Evolutionary conservation across 2,329 filamentous ascomycete species (phyloP), one percentile per base, ranked within the genome.

Genomic region (Penicillium sp.): DNA sequence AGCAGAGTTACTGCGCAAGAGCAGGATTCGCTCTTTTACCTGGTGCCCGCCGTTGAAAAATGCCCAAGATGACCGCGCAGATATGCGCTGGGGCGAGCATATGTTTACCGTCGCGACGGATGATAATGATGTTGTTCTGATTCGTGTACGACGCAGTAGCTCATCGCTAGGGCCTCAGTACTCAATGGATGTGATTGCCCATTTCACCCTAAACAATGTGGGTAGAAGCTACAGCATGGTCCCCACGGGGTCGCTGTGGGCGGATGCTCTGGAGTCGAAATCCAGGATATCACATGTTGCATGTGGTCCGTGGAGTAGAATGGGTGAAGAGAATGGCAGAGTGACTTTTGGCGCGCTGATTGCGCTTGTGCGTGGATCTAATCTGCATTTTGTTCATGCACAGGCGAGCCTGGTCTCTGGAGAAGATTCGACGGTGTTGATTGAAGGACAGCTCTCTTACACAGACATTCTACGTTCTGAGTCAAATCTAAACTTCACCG

Each of bases 1-100:
- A 14, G 68, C 54, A 0, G 52, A 63, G n/a, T 42, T 57, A 7
- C 62, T 68, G 48, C 64, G 66, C 11, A 71, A 71, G 52, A 62
- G 62, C 23, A 67, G 68, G 24, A 70, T 78, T 49, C 68, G 74
- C 33, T 67, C 73, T 16, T 78, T 78, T 59, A 58, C 70, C n/a
- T 78, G 76, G 76, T 70, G 68, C 45, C 63, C 66, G 6, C 65
- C 70, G 38, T 55, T 70, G 6, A 67, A 65, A 47, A 56, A 23
- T 26, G 43, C 26, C 18, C n/a, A 52, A 18, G 12, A 51, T 18
- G 56, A 46, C 2, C 11, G 43, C 23, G 47, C 46, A 50, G 42
- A 49, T 23, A 30, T 38, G 47, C 68, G 70, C 26, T 74, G 65
- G 74, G 77, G 66, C 52, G 59, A 66, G 30, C 63, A 73, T 38